These are phyloP conservation scores for Suhomyces coccinellae DNA, from an alignment of 1,139 yeast species.

Conservation along the genomic window DNA sequence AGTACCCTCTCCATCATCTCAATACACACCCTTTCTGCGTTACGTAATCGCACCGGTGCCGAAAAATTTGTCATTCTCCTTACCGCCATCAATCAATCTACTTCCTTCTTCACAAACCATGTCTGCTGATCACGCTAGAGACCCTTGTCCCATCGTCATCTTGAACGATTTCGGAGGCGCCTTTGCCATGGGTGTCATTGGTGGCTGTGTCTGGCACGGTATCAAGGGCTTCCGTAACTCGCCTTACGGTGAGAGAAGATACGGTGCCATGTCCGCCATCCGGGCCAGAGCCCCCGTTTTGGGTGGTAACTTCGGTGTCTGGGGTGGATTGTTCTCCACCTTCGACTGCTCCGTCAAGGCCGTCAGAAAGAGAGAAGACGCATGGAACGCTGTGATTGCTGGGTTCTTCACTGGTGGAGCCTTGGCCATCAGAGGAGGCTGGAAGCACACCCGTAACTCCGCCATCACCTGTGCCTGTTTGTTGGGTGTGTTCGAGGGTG, in stretches of 20 bases:
- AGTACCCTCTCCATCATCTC: no score
- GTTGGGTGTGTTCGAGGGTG: conserved; percentile 97
- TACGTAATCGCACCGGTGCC: conserved; percentile 3
- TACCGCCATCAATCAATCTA: conserved; percentile 2
- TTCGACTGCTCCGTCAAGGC: conserved; percentile 96
- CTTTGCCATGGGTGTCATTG: conserved; percentile 96
- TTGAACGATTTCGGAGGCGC: conserved; percentile 98
- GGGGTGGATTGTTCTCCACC: conserved; percentile 98
- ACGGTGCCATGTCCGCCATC: conserved; percentile 86
- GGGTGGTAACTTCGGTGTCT: conserved; percentile 98
- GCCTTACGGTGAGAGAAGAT: conserved; percentile 91
- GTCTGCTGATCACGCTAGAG: conserved; percentile 98
- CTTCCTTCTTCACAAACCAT: conserved; percentile 28
- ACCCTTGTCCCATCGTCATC: conserved; percentile 97
- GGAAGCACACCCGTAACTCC: conserved; percentile 94
- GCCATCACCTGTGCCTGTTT: conserved; percentile 98
- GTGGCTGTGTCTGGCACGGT: conserved; percentile 99
- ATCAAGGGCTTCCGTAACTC: conserved; percentile 98
- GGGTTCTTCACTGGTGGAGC: conserved; percentile 99
- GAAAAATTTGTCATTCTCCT: conserved; percentile 5
- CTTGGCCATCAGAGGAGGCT: conserved; percentile 96
- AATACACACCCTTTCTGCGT: neutral
- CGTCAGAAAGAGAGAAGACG: conserved; percentile 95
- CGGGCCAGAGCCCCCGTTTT: conserved; percentile 97
- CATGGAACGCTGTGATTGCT: conserved; percentile 97